A percentile compares a stretch with the other conserved stretches of the same genome.
Evolutionary conservation across 208 protist species (phyloP).

Genomic region (Acanthamoeba sp.): DNA sequence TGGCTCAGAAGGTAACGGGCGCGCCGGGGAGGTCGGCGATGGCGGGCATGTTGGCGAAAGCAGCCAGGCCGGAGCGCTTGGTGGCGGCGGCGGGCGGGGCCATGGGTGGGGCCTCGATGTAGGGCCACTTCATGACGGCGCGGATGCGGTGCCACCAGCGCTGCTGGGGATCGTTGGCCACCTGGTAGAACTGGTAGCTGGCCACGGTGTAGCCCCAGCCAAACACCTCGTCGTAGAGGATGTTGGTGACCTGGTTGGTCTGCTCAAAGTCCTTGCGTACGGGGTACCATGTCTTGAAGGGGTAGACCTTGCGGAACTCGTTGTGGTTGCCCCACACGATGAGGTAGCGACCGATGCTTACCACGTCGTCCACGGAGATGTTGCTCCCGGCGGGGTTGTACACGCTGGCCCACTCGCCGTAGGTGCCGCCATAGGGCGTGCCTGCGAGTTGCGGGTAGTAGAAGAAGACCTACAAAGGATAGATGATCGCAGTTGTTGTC

Average conservation of each 20-base stretch:
- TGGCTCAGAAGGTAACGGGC: neutral
- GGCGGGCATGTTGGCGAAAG: neutral
- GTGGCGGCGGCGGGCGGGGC: neutral
- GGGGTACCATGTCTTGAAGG: neutral
- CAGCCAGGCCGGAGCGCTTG: neutral
- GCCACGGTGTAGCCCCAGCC: slow-evolving; percentile 3
- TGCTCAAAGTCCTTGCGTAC: neutral
- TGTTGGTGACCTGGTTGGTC: slow-evolving; percentile 15
- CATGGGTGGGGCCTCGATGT: slow-evolving; percentile 1
- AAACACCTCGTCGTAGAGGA: neutral
- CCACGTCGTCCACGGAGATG: neutral
- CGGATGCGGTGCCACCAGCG: slow-evolving; percentile 8
- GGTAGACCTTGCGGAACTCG: neutral
- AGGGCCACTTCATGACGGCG: slow-evolving; percentile 11
- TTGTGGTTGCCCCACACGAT: neutral
- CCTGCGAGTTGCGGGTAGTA: neutral
- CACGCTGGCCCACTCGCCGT: neutral
- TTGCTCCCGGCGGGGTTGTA: neutral
- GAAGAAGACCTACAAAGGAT: no score
- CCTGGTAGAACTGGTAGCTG: neutral
- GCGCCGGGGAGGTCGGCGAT: neutral
- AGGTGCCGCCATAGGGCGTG: neutral
- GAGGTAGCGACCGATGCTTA: slow-evolving; percentile 3
- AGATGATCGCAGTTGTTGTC: no score
- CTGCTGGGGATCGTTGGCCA: neutral